Base-by-base conservation (phyloP, 2,329 filamentous ascomycete genomes). In the Ophiostoma sp. region DNA sequence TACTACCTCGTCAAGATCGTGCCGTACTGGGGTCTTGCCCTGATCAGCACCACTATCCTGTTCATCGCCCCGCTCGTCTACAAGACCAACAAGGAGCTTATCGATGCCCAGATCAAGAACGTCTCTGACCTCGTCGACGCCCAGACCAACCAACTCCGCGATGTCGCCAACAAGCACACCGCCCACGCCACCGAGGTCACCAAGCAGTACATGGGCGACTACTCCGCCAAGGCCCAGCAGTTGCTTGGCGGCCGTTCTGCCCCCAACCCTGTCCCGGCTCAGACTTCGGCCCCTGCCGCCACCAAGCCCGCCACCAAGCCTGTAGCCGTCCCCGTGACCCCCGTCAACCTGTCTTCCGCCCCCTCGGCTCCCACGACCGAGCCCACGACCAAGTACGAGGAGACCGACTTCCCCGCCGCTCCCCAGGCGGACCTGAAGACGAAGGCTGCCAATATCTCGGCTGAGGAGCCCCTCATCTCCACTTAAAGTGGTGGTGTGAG, bases 1-100 rank as follows among this genome's bases (percentile, higher is more conserved):
- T 92, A 92, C 83, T 89, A 87, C 81, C 85, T 92, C 52, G 87
- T 91, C 82, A 92, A 92, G 85, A 83, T 92, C 75, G 87, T 92
- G 66, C 90, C 90, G 48, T 87, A 91, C 84, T 92, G 90, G 90
- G 90, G 89, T 48, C 87, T 92, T 76, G 84, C 89, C 64, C 82
- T 92, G 76, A 84, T 92, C 77, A 83, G 82, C 76, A 88, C 88
- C 74, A 88, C 88, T 15, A 80, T 88, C 69, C 79, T 87, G 74
- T 92, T 92, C 84, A 84, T 90, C 74, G 85, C 84, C 15, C 90
- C 90, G 39, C 84, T 92, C 70, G 78, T 91, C 79, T 92, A 92
- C 83, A 86, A 85, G 77, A 85, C 85, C 78, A 92, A 92, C 86
- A 85, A 91, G 84, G 90, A 92, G 82, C 81, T 92, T 73, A 92